These are phyloP conservation scores for Colletotrichum sp. DNA, from an alignment of 2,329 filamentous ascomycete species.

Conservation along the genomic window DNA sequence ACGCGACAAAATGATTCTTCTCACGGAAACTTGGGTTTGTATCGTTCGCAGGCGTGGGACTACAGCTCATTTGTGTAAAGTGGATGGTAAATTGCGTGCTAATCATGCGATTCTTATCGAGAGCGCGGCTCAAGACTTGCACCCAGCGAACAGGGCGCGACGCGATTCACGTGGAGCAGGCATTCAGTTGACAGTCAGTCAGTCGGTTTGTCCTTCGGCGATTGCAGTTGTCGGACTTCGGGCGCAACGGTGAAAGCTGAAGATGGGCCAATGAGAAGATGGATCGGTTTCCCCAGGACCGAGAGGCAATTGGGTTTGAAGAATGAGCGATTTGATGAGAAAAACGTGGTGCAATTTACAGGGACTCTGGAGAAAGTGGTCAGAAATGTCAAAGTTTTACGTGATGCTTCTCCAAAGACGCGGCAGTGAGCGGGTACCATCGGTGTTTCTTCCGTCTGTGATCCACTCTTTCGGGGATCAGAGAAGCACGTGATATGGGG, in stretches of 20 bases:
- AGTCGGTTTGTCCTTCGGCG: background rate
- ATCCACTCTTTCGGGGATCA: background rate
- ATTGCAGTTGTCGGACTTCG: background rate
- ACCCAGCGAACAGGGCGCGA: background rate
- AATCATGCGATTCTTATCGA: background rate
- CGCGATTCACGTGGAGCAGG: background rate
- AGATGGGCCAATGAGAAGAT: background rate
- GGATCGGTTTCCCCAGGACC: background rate
- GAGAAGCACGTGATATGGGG: constrained; percentile 1
- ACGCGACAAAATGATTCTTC: background rate
- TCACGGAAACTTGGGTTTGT: background rate
- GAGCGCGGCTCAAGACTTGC: background rate
- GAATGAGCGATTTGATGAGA: constrained; percentile 3
- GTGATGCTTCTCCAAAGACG: background rate
- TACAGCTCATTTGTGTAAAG: background rate
- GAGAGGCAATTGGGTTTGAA: background rate
- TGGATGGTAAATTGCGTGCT: background rate
- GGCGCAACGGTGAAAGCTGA: background rate
- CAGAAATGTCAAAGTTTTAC: constrained; percentile 6
- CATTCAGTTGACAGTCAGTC: background rate
- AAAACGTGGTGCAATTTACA: background rate
- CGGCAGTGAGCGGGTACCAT: background rate
- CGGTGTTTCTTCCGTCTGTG: background rate
- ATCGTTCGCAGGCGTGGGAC: background rate
- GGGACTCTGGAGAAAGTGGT: constrained; percentile 13